Conservation (phyloP, 164 flowering plant genomes). For the Pachysandra terminalis region DNA sequence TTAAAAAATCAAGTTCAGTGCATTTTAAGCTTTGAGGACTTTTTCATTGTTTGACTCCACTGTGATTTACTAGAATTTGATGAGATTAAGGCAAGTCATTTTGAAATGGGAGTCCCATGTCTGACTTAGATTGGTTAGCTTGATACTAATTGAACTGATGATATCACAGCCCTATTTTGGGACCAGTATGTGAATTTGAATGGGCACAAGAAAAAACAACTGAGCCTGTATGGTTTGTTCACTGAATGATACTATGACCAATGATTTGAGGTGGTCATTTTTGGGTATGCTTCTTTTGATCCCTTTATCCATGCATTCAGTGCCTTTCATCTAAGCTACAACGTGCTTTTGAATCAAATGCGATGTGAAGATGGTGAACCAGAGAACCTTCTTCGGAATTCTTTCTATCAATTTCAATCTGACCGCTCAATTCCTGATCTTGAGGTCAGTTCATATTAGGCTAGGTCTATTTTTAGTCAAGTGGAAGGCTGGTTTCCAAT, state of each 20-base stretch:
- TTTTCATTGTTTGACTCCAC: too few relatives aligned
- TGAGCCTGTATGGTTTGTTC: background rate
- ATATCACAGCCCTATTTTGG: background rate
- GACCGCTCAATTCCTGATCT: slow-evolving; percentile 94
- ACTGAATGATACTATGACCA: background rate
- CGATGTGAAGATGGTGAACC: slow-evolving; percentile 95
- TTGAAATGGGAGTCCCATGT: background rate
- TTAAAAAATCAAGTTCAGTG: too few relatives aligned
- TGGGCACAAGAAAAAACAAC: background rate
- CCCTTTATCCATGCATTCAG: slow-evolving; percentile 34
- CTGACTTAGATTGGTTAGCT: background rate
- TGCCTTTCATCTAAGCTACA: slow-evolving; percentile 98
- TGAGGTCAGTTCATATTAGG: slow-evolving; percentile 52
- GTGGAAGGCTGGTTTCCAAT: background rate
- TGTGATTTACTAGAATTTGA: background rate
- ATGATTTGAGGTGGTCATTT: too few relatives aligned
- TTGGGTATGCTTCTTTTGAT: background rate
- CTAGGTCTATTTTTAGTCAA: background rate
- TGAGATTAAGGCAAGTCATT: background rate
- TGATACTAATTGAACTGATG: background rate
- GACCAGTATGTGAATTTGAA: background rate
- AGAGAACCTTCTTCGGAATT: slow-evolving; percentile 84
- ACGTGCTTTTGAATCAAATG: slow-evolving; percentile 93
- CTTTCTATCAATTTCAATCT: slow-evolving; percentile 96
- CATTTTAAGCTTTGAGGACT: too few relatives aligned